Conservation (phyloP, 768 basidiomycete species). For the Tulasnella sp. region DNA sequence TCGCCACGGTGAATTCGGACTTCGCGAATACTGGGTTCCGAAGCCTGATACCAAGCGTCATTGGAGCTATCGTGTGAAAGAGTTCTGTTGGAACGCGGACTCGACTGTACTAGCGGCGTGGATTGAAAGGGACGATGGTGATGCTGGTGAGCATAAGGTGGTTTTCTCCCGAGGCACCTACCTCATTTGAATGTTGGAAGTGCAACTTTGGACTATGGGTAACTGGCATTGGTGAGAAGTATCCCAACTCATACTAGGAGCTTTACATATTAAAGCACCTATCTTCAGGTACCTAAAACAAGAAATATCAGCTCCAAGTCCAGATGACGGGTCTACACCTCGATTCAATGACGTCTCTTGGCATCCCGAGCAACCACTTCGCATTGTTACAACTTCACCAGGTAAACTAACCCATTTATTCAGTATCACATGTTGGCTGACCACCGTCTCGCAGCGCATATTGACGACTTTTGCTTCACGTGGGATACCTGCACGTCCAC, state of each 20-base stretch:
- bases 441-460: constrained; percentile 28
- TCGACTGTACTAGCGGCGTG: constrained; percentile 77
- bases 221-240: constrained; percentile 80
- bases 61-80: constrained; percentile 63
- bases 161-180: neutral
- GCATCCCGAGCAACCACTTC: constrained; percentile 73
- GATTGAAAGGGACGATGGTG: constrained; percentile 55
- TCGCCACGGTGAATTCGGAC: constrained; percentile 75
- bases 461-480: constrained; percentile 46
- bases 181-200: constrained; percentile 26
- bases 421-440: no score
- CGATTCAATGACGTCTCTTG: constrained; percentile 67
- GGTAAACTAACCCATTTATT: no score
- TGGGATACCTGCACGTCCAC: constrained; percentile 70
- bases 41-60: constrained; percentile 24
- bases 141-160: constrained; percentile 45
- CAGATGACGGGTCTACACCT: constrained; percentile 22
- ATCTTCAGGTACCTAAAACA: constrained; percentile 89
- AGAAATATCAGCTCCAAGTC: constrained; percentile 47
- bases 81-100: constrained; percentile 81
- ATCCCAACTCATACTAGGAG: neutral
- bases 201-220: constrained; percentile 88
- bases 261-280: no score
- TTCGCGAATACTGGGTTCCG: constrained; percentile 33
- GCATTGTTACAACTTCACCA: constrained; percentile 51